Percentiles rank a stretch among this genome's conserved stretches.
These are phyloP conservation scores for Xylaria palmicola DNA, from an alignment of 495 filamentous ascomycete genomes.

Conservation along the genomic window DNA sequence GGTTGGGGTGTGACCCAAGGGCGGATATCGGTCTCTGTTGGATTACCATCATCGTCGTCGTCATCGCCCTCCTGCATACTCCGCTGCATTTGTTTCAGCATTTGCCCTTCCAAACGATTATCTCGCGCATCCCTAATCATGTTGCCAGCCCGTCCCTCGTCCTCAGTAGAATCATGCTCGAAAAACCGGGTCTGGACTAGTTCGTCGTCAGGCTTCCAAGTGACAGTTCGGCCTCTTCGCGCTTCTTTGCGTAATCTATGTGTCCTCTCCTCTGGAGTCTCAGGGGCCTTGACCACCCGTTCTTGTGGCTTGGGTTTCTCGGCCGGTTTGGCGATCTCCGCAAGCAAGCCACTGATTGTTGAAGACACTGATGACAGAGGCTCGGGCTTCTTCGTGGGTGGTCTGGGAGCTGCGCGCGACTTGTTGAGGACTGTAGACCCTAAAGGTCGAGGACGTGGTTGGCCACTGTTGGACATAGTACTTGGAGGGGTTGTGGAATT, in stretches of 20 bases:
- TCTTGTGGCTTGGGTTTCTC: conserved; percentile 44
- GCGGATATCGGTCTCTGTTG: conserved; percentile 27
- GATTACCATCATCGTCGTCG: conserved; percentile 46
- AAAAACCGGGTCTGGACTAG: conserved; percentile 73
- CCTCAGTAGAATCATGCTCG: conserved; percentile 72
- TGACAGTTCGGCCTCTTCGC: conserved; percentile 66
- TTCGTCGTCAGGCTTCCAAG: conserved; percentile 64
- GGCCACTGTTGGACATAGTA: conserved; percentile 13
- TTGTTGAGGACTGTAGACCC: conserved; percentile 34
- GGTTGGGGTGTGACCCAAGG: conserved; percentile 37
- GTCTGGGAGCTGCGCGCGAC: conserved; percentile 26
- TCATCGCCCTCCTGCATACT: conserved; percentile 64
- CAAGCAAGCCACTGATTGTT: conserved; percentile 34
- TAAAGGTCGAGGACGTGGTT: conserved; percentile 20
- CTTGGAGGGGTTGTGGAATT: conserved; percentile 18
- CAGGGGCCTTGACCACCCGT: conserved; percentile 47
- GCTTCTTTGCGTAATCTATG: conserved; percentile 78
- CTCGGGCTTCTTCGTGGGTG: conserved; percentile 33
- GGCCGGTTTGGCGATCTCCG: conserved; percentile 35
- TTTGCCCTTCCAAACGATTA: conserved; percentile 73
- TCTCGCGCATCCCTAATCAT: conserved; percentile 68
- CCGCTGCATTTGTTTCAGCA: conserved; percentile 58
- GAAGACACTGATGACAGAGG: conserved; percentile 29
- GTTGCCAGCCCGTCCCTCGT: conserved; percentile 65
- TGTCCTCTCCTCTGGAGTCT: conserved; percentile 72